phyloP scores from a whole-genome alignment of 2,329 filamentous ascomycete genomes.

The Dothiorella sarmentorum region DNA sequence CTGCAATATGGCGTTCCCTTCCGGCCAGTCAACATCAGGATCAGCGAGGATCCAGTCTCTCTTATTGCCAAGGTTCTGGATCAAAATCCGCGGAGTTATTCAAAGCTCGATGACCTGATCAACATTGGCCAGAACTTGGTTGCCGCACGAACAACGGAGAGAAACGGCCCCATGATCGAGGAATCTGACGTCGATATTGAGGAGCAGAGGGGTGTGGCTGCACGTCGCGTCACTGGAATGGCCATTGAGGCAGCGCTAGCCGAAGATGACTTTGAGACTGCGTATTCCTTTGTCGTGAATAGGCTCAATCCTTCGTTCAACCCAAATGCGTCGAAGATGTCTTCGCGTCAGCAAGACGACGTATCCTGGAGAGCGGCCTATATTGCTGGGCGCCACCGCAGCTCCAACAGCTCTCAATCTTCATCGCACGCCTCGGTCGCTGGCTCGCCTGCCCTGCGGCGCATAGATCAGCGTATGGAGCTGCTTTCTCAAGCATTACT shows the following conservation, averaged over 20 bases:
- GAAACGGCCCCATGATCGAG: constrained; percentile 24
- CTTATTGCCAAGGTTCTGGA: constrained; percentile 71
- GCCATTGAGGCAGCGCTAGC: constrained; percentile 72
- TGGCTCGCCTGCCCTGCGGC: constrained; percentile 55
- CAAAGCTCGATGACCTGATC: constrained; percentile 68
- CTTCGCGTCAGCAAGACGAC: constrained; percentile 49
- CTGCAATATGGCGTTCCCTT: constrained; percentile 79
- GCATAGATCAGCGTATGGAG: constrained; percentile 77
- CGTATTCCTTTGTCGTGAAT: constrained; percentile 78
- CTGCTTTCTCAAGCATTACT: constrained; percentile 72
- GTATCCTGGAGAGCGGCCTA: constrained; percentile 78
- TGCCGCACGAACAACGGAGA: constrained; percentile 49
- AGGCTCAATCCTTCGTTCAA: constrained; percentile 46
- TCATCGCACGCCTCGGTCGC: constrained; percentile 33
- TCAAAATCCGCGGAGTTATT: constrained; percentile 72
- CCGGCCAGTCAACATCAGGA: constrained; percentile 72
- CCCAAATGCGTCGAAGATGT: background rate
- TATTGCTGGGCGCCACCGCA: constrained; percentile 69
- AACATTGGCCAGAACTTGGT: constrained; percentile 67
- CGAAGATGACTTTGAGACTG: constrained; percentile 81
- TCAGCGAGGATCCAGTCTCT: constrained; percentile 70
- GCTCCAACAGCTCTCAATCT: constrained; percentile 25
- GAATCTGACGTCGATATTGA: constrained; percentile 15
- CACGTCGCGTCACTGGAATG: constrained; percentile 72
- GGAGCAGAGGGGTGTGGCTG: constrained; percentile 44